Evolutionary conservation across 495 filamentous ascomycete species (phyloP).

Genomic region (Annulohypoxylon nitens): DNA sequence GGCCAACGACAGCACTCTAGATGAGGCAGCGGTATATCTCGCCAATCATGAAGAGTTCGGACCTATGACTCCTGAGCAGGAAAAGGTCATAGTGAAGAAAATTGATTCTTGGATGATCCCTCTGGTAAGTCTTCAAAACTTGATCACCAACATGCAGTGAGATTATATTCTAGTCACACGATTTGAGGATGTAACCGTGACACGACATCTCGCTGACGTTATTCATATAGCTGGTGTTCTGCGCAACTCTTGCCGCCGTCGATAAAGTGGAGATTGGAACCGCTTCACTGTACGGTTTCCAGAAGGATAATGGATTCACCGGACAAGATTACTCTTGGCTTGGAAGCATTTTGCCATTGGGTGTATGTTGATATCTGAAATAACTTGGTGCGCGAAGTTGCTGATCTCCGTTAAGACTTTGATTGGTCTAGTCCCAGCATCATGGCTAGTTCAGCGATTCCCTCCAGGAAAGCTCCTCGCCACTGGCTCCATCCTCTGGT

Average conservation of each 20-base stretch:
- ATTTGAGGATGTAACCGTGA: background rate
- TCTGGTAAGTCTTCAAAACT: constrained; percentile 50
- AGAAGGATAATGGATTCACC: constrained; percentile 61
- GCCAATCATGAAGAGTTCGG: constrained; percentile 40
- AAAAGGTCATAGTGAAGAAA: constrained; percentile 58
- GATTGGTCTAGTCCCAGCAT: constrained; percentile 51
- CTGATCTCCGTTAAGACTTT: constrained; percentile 31
- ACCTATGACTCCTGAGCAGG: constrained; percentile 49
- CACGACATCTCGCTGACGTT: constrained; percentile 2
- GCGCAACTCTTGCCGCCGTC: constrained; percentile 50
- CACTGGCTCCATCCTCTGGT: constrained; percentile 39
- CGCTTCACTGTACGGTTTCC: constrained; percentile 67
- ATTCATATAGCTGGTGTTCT: constrained; percentile 33
- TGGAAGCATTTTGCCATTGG: constrained; percentile 51
- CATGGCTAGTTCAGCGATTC: constrained; percentile 57
- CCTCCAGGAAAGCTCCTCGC: constrained; percentile 58
- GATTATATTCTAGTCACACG: constrained; percentile 3
- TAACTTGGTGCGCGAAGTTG: background rate
- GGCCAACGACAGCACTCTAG: constrained; percentile 29
- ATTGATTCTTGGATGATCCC: constrained; percentile 63
- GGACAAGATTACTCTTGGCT: constrained; percentile 72
- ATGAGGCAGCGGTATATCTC: constrained; percentile 43
- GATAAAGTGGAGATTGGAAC: constrained; percentile 52
- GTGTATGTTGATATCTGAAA: constrained; percentile 23
- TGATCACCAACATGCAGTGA: background rate